Base-by-base conservation (phyloP, 805 yeast species). In the Barnettozyma siamensis region DNA sequence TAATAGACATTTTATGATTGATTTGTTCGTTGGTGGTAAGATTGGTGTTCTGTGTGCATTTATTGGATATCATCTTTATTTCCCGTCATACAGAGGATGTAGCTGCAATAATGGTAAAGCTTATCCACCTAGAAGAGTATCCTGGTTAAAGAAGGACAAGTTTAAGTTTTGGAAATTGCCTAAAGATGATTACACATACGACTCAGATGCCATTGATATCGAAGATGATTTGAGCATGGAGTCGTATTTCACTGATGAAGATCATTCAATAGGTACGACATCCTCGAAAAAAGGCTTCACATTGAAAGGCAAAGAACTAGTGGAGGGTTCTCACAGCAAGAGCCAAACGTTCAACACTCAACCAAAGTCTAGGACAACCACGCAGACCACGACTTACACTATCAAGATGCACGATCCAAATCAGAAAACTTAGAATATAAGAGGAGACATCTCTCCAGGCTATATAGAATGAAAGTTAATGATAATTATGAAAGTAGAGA, bases 1-100 rank as follows among this genome's bases (percentile, higher is more conserved):
- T 45, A 67, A 71, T 47, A 53, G 75, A 28, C 76, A 72, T 49
- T 67, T 62, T 41, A 38, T 67, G 3, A 23, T 55, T 19, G 77
- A 72, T 49, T 64, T 72, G 10, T 38, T 67, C 7, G 53, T 50
- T 10, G 77, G 77, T 3, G 52, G 62, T 0, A 4, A 59, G 0
- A 60, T 72, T 33, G 78, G 77, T 0, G 35, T 60, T 0, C 16
- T 35, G 2, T 47, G 58, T 27, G 70, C 67, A 0, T 41, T 52
- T n/a, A 41, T 64, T 41, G 61, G 65, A 32, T 72, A 70, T 44
- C 48, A 57, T 9, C 54, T 65, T n/a, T 72, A 70, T 47, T 71
- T 72, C 48, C 72, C 74, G 1, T 49, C 65, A 35, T 53, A 63
- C 2, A 55, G 42, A 26, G 43, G 50, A 15, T 38, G 23, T 18